Conservation (phyloP, 352 stramenopile species). For the Blastocystis sp. region DNA sequence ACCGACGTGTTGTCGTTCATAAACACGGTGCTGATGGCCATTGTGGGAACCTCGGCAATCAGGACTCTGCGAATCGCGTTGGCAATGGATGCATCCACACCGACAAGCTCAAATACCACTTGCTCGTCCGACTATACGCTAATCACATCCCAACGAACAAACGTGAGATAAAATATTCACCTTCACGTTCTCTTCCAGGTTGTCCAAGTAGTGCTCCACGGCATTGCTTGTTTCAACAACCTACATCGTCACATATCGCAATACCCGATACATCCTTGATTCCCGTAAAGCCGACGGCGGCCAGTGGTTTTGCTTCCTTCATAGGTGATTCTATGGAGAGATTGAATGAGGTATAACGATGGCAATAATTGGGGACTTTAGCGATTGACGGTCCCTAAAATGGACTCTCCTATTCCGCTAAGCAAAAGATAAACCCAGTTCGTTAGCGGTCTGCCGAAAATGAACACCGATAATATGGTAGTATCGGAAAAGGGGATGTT, state of each 20-base stretch:
- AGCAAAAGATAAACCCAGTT: too few species aligned
- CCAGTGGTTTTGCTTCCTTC: neutral
- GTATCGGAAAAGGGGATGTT: too few species aligned
- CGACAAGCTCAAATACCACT: conserved; percentile 60
- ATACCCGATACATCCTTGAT: neutral
- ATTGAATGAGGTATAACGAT: too few species aligned
- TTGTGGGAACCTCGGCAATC: conserved; percentile 61
- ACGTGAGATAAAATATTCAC: conserved; percentile 25
- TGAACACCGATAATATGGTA: too few species aligned
- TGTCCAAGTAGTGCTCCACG: conserved; percentile 8
- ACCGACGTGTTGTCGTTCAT: conserved; percentile 61
- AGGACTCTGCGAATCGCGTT: conserved; percentile 61
- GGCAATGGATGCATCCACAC: conserved; percentile 60
- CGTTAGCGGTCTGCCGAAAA: too few species aligned
- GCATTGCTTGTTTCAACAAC: conserved; percentile 15
- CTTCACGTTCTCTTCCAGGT: conserved; percentile 13
- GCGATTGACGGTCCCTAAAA: too few species aligned
- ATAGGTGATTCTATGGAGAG: neutral
- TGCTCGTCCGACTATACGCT: neutral
- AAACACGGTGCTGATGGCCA: conserved; percentile 60
- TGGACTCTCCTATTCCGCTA: too few species aligned
- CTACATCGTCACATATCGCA: neutral
- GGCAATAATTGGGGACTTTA: too few species aligned
- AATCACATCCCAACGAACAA: neutral
- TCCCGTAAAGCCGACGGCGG: neutral